Base-by-base conservation (phyloP, 2,329 filamentous ascomycete species). In the Aspergillus alliaceus region DNA sequence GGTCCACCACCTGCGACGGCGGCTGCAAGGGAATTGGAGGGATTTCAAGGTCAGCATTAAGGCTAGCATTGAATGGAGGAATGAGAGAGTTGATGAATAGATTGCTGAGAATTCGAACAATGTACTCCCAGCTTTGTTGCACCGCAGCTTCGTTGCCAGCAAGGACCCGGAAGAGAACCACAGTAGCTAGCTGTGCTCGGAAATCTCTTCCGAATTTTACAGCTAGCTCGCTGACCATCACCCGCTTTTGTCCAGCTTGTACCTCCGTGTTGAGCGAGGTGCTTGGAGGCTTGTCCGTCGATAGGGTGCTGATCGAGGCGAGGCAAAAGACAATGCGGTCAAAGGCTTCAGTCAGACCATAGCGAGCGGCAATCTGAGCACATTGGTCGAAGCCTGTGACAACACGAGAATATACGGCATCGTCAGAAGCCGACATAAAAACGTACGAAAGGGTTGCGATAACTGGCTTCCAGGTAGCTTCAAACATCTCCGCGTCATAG, bases 151-250 rank as follows among this genome's bases (percentile, higher is more conserved):
- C 95, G 66, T 91, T 96, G 39, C 90, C 90, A 55, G 88, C 89
- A 53, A 98, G 86, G 22, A 99, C 90, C 37, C 92, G 86, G 82
- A 99, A 99, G 27, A 99, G 80, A n/a, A 99, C 91, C 52, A 98
- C 86, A 7, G 91, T 96, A 6, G 95, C 93, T 54, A 99, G 81
- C 72, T 99, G 93, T 35, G 93, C 93, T 69, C 93, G 89, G 75
- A 96, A 93, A 72, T 99, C 91, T 64, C 93, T 84, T 39, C 95
- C 95, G 69, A 99, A 91, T 70, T 96, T 93, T 59, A 99, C 95
- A 46, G 96, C 93, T 61, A 97, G 86, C 79, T 98, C 93, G 72
- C 93, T 98, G 64, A 99, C 96, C 95, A 99, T 99, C 56, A 99
- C 91, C 68, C 89, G 95, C 74, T 90, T 93, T 63, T 95, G 90